Conservation (phyloP, 257 asterid genomes). For the Nicotiana attenuata region DNA sequence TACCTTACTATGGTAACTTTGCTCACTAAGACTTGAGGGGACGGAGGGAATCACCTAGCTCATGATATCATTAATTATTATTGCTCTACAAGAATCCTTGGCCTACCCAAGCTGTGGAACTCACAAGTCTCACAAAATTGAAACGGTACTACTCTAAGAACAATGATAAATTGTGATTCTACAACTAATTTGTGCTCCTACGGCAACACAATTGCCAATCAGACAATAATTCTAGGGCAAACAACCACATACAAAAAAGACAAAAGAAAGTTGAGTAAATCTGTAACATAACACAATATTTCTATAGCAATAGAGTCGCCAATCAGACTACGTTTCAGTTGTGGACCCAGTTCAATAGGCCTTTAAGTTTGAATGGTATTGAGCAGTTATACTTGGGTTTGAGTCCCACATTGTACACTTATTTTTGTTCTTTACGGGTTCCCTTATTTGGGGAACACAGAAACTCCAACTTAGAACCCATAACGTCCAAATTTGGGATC, state of each 20-base stretch:
- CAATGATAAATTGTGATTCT: neutral
- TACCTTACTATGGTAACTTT: neutral
- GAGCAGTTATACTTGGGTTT: neutral
- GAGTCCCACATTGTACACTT: neutral
- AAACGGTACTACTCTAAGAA: neutral
- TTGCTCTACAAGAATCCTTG: constrained; percentile 1
- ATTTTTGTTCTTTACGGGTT: neutral
- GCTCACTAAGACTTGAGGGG: neutral
- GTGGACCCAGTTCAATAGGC: neutral
- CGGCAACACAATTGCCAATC: neutral
- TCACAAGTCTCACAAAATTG: neutral
- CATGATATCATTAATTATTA: neutral
- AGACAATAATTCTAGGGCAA: neutral
- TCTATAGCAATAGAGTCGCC: neutral
- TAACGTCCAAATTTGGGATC: neutral
- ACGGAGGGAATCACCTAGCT: neutral
- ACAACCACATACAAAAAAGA: neutral
- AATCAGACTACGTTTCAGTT: neutral
- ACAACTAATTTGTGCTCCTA: neutral
- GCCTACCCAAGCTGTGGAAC: neutral
- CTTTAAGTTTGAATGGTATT: neutral
- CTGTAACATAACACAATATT: neutral
- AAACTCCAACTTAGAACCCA: neutral
- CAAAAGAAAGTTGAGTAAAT: neutral
- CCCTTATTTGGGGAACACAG: neutral